Percentiles rank a stretch among this genome's conserved stretches.
phyloP scores from a whole-genome alignment of 2,329 filamentous ascomycete species.

The Verticillium tricorpus region DNA sequence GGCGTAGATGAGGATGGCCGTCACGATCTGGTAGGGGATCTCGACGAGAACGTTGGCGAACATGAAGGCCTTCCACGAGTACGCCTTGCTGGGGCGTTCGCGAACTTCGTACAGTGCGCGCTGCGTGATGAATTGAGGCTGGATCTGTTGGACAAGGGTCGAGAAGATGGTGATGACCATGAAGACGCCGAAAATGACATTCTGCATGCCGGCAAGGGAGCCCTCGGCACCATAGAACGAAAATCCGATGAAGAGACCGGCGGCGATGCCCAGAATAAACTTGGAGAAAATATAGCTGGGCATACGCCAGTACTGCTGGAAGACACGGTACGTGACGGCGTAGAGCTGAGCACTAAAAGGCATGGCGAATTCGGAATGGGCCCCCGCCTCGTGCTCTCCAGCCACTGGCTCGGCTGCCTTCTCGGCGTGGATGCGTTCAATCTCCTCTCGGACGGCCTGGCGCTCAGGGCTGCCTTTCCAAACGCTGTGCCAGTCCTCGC shows the following conservation, averaged over 20 bases:
- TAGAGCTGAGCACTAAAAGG: constrained; percentile 63
- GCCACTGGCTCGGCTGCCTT: constrained; percentile 21
- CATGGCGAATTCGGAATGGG: constrained; percentile 69
- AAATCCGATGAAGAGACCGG: constrained; percentile 70
- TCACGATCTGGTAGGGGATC: constrained; percentile 64
- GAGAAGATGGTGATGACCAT: constrained; percentile 73
- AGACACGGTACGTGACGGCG: constrained; percentile 63
- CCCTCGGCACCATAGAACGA: constrained; percentile 56
- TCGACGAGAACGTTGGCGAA: constrained; percentile 68
- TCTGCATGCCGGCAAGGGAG: constrained; percentile 66
- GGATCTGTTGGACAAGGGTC: constrained; percentile 65
- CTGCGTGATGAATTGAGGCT: constrained; percentile 73
- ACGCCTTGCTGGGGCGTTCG: constrained; percentile 68
- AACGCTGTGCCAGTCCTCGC: constrained; percentile 61
- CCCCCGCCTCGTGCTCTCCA: constrained; percentile 11
- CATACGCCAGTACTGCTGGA: constrained; percentile 80
- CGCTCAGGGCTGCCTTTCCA: constrained; percentile 56
- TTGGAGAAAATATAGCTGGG: constrained; percentile 77
- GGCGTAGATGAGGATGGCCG: constrained; percentile 58
- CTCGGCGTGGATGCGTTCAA: constrained; percentile 56
- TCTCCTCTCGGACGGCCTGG: constrained; percentile 51
- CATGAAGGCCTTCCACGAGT: constrained; percentile 73
- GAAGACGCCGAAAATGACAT: constrained; percentile 70
- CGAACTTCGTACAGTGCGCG: constrained; percentile 72
- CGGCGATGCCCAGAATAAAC: constrained; percentile 51